Conservation (phyloP, 1,284 basidiomycete species). For the Earliella scabrosa region DNA sequence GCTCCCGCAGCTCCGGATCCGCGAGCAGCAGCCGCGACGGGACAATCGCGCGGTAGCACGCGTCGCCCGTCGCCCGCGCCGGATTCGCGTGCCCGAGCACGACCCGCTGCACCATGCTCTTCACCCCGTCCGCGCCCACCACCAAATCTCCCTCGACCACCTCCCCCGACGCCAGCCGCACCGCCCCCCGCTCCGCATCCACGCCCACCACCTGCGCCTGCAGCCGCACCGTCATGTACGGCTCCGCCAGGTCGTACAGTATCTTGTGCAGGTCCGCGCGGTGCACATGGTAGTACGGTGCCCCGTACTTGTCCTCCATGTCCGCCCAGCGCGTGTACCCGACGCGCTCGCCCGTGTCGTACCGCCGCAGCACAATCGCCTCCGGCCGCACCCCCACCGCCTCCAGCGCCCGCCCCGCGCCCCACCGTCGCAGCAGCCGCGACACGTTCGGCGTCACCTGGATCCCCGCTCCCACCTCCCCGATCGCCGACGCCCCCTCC, state of each 20-base stretch:
- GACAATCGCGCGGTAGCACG: conserved; percentile 52
- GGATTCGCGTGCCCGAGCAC: conserved; percentile 40
- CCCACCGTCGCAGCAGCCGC: conserved; percentile 47
- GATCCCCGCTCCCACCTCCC: conserved; percentile 56
- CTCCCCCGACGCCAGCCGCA: conserved; percentile 44
- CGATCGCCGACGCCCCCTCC: conserved; percentile 46
- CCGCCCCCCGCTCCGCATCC: conserved; percentile 39
- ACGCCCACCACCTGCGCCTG: conserved; percentile 47
- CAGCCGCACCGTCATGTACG: conserved; percentile 47
- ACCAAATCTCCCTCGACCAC: conserved; percentile 44
- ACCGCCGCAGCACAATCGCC: conserved; percentile 46
- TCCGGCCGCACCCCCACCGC: conserved; percentile 43
- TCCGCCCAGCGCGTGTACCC: conserved; percentile 46
- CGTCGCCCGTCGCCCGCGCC: conserved; percentile 55
- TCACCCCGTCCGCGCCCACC: conserved; percentile 50
- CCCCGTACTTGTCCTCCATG: conserved; percentile 43
- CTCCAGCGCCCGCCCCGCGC: conserved; percentile 40
- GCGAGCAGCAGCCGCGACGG: conserved; percentile 47
- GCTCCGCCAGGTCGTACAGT: conserved; percentile 50
- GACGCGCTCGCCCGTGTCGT: conserved; percentile 45
- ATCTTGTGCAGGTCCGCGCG: conserved; percentile 61
- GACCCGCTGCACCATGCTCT: conserved; percentile 54
- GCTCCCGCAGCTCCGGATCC: conserved; percentile 52
- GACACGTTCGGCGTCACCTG: conserved; percentile 53
- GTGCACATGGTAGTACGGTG: conserved; percentile 56